phyloP scores from a whole-genome alignment of 108 stramenopile species.

The Fragilaria radians region DNA sequence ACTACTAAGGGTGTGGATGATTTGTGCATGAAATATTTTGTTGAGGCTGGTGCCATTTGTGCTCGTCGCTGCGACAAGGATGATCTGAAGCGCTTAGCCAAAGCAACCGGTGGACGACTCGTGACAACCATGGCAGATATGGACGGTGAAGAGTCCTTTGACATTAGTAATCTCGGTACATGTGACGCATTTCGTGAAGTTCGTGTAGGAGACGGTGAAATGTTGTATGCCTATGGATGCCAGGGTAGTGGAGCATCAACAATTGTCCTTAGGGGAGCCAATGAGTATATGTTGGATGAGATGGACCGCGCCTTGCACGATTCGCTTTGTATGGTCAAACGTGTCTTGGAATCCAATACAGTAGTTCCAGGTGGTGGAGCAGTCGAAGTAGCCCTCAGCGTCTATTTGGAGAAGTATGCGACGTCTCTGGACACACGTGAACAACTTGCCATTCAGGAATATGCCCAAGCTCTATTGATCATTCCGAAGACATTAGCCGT shows the following conservation, averaged over 20 bases:
- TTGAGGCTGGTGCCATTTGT: constrained; percentile 90
- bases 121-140: constrained; percentile 94
- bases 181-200: constrained; percentile 93
- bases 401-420: constrained; percentile 87
- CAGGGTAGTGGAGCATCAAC: constrained; percentile 95
- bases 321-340: constrained; percentile 99
- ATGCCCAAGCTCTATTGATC: constrained; percentile 98
- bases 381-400: constrained; percentile 96
- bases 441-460: constrained; percentile 98
- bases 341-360: constrained; percentile 95
- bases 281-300: constrained; percentile 99
- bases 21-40: constrained; percentile 95
- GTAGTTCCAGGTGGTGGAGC: constrained; percentile 99
- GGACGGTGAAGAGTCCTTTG: constrained; percentile 88
- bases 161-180: constrained; percentile 95
- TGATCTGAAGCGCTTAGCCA: constrained; percentile 99
- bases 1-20: constrained; percentile 99
- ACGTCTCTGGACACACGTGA: constrained; percentile 93
- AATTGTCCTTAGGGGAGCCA: constrained; percentile 95
- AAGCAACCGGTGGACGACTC: constrained; percentile 99
- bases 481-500: constrained; percentile 99
- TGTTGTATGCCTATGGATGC: constrained; percentile 97
- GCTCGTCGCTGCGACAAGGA: constrained; percentile 99
- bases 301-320: constrained; percentile 99
- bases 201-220: constrained; percentile 90